Percentiles rank a stretch among this genome's conserved stretches.
Evolutionary conservation across 805 yeast species (phyloP).

Genomic region (Wickerhamomyces kurtzmanii): DNA sequence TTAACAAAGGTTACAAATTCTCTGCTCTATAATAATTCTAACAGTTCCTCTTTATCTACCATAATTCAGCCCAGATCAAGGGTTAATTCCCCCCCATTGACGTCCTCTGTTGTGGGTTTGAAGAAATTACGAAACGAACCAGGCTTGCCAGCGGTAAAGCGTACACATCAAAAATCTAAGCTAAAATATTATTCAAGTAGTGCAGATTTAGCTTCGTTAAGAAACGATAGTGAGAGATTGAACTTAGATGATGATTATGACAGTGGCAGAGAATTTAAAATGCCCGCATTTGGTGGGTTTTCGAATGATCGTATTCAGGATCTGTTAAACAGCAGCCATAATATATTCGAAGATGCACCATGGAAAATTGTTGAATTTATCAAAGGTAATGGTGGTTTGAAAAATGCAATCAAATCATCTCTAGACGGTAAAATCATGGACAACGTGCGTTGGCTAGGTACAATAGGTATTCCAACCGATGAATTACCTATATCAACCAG

Average conservation of each 20-base stretch:
- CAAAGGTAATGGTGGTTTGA: slow-evolving; percentile 82
- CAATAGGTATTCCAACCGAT: slow-evolving; percentile 87
- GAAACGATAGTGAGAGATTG: slow-evolving; percentile 8
- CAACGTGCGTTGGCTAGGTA: slow-evolving; percentile 73
- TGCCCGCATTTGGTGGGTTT: slow-evolving; percentile 61
- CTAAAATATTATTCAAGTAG: slow-evolving; percentile 1
- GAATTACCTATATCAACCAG: slow-evolving; percentile 52
- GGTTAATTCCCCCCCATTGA: slow-evolving; percentile 13
- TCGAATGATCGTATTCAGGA: slow-evolving; percentile 49
- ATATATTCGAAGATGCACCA: slow-evolving; percentile 40
- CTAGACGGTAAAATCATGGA: slow-evolving; percentile 25
- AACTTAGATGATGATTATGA: slow-evolving; percentile 15
- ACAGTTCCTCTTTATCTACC: slow-evolving; percentile 10
- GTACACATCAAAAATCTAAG: slow-evolving; percentile 3
- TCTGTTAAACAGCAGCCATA: slow-evolving; percentile 26
- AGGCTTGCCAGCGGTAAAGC: slow-evolving; percentile 1
- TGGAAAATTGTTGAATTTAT: slow-evolving; percentile 65
- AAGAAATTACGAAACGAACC: background rate
- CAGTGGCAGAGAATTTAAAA: slow-evolving; percentile 14
- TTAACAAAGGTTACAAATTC: no score
- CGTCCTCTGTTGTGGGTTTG: slow-evolving; percentile 1
- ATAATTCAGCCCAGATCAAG: slow-evolving; percentile 36
- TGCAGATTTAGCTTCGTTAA: slow-evolving; percentile 1
- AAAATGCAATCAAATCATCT: slow-evolving; percentile 71
- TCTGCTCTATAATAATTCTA: no score